phyloP scores from a whole-genome alignment of 1,284 basidiomycete species.

The Coniophora puteana region DNA sequence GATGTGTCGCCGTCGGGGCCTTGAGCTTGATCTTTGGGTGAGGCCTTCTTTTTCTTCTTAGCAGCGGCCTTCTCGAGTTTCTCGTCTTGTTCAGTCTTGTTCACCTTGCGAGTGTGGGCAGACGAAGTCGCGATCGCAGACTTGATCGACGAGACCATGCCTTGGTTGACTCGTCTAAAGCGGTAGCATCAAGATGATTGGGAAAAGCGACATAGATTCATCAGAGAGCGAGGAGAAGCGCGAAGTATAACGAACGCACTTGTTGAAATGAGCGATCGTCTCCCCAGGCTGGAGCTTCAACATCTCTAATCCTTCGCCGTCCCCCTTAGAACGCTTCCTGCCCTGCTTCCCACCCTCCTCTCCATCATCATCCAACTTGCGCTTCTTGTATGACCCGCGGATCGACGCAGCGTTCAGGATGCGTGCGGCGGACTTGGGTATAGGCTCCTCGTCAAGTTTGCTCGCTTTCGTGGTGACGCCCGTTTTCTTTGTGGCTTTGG shows the following conservation, averaged over 20 bases:
- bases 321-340: conserved; percentile 18
- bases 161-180: conserved; percentile 64
- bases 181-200: conserved; percentile 2
- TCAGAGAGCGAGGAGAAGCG: background rate
- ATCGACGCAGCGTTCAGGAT: conserved; percentile 60
- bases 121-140: conserved; percentile 58
- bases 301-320: conserved; percentile 19
- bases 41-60: conserved; percentile 13
- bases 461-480: conserved; percentile 45
- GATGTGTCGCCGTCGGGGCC: background rate
- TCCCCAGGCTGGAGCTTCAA: conserved; percentile 62
- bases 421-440: conserved; percentile 64
- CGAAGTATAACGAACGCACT: conserved; percentile 37
- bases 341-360: conserved; percentile 33
- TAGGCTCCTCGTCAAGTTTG: conserved; percentile 44
- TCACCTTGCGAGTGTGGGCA: conserved; percentile 41
- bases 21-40: conserved; percentile 8
- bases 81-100: conserved; percentile 38
- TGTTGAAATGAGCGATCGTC: conserved; percentile 69
- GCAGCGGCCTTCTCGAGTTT: conserved; percentile 24
- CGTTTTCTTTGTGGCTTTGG: conserved; percentile 32
- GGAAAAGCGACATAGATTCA: background rate
- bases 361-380: conserved; percentile 41
- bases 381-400: conserved; percentile 49
- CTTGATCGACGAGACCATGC: conserved; percentile 60